Evolutionary conservation across 805 yeast species (phyloP).

Genomic region (Cephaloascus fragrans): DNA sequence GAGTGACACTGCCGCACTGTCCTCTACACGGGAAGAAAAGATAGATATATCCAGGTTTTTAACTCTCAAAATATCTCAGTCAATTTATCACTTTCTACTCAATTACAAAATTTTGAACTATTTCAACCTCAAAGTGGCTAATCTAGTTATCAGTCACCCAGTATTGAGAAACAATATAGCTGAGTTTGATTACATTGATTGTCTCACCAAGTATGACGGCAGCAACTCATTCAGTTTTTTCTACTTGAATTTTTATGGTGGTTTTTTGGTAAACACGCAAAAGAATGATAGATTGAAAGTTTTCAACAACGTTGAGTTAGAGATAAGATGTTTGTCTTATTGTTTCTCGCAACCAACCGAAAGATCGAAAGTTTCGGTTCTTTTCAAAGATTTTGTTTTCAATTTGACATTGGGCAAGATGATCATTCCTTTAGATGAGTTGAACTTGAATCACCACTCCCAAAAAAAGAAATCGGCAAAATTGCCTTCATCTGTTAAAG

Average conservation of each 20-base stretch:
- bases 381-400: neutral
- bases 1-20: neutral
- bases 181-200: neutral
- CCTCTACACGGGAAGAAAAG: no score
- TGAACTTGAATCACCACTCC: neutral
- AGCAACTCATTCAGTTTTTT: neutral
- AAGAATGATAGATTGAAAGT: neutral
- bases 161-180: neutral
- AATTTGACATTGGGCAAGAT: neutral
- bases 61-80: neutral
- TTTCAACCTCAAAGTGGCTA: constrained; percentile 4
- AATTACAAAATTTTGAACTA: constrained; percentile 4
- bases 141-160: neutral
- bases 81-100: constrained; percentile 3
- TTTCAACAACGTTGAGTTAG: neutral
- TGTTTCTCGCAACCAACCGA: neutral
- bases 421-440: neutral
- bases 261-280: neutral
- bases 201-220: neutral
- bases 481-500: neutral
- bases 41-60: neutral
- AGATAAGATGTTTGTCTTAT: neutral
- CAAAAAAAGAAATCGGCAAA: neutral
- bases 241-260: neutral
- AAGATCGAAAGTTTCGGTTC: neutral